These are phyloP conservation scores for Vitis hybrid DNA, from an alignment of 177 flowering plant species.

Conservation along the genomic window DNA sequence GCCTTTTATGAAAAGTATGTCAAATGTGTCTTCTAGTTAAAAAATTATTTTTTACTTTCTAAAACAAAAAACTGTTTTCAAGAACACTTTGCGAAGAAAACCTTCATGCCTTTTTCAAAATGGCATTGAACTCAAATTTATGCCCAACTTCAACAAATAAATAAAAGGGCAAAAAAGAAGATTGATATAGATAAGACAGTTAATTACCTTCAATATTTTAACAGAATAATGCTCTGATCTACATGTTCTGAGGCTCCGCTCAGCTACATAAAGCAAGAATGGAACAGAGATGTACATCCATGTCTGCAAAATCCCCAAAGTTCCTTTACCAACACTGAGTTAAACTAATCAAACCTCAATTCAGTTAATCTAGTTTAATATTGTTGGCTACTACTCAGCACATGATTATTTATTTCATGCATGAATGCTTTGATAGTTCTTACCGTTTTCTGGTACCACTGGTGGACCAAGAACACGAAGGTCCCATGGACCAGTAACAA, in stretches of 20 bases:
- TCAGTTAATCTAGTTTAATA: background rate
- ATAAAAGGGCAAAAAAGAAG: too few species aligned
- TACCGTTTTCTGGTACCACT: slow-evolving; percentile 88
- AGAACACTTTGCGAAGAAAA: too few species aligned
- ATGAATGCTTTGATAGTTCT: slow-evolving; percentile 8
- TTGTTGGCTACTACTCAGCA: too few species aligned
- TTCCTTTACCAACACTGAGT: background rate
- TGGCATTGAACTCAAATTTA: too few species aligned
- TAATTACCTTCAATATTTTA: slow-evolving; percentile 69
- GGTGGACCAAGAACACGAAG: slow-evolving; percentile 63
- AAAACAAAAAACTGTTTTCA: too few species aligned
- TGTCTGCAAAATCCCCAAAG: slow-evolving; percentile 51
- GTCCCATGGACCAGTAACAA: slow-evolving; percentile 77
- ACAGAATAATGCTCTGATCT: slow-evolving; percentile 74
- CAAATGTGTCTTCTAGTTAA: too few species aligned
- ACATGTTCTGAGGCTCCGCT: slow-evolving; percentile 62
- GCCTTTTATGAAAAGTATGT: too few species aligned
- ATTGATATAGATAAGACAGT: too few species aligned
- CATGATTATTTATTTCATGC: too few species aligned
- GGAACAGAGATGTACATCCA: slow-evolving; percentile 94
- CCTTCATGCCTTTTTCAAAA: too few species aligned
- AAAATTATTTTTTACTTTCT: too few species aligned
- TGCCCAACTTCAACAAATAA: too few species aligned
- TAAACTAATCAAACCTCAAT: background rate
- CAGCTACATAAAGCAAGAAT: slow-evolving; percentile 71